Conservation (phyloP, 495 filamentous ascomycete genomes). For the Penicillium antarcticum region DNA sequence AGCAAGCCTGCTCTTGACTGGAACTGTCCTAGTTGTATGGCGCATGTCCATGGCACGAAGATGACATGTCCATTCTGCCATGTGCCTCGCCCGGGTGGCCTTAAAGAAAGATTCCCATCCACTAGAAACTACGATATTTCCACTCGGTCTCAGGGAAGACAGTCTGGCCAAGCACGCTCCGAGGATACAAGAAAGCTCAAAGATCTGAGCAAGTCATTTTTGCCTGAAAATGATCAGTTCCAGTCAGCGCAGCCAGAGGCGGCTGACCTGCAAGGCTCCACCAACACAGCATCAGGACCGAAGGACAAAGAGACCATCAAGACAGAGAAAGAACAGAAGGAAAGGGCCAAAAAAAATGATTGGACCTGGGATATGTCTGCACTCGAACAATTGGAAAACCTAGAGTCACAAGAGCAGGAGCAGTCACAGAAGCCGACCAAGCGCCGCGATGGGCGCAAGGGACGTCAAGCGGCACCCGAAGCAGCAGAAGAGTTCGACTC, state of each 20-base stretch:
- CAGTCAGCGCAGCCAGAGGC: not conserved
- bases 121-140: not conserved
- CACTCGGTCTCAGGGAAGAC: not conserved
- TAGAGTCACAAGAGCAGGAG: conserved; percentile 13
- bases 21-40: conserved; percentile 32
- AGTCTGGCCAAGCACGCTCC: not conserved
- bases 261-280: not conserved
- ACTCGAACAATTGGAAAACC: conserved; percentile 18
- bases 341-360: conserved; percentile 15
- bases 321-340: conserved; percentile 4
- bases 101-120: not conserved
- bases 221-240: conserved; percentile 8
- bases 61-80: conserved; percentile 29
- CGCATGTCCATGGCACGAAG: conserved; percentile 20
- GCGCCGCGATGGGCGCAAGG: conserved; percentile 24
- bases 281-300: not conserved
- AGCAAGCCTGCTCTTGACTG: conserved; percentile 17
- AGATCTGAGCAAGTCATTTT: conserved; percentile 12
- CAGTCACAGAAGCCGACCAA: conserved; percentile 18
- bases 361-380: conserved; percentile 39
- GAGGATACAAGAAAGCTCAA: conserved; percentile 18
- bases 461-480: conserved; percentile 21
- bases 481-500: conserved; percentile 41
- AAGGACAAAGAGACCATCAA: conserved; percentile 4
- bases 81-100: conserved; percentile 16